Evolutionary conservation across 495 filamentous ascomycete genomes (phyloP).

Genomic region (Hypoxylon fuscum): DNA sequence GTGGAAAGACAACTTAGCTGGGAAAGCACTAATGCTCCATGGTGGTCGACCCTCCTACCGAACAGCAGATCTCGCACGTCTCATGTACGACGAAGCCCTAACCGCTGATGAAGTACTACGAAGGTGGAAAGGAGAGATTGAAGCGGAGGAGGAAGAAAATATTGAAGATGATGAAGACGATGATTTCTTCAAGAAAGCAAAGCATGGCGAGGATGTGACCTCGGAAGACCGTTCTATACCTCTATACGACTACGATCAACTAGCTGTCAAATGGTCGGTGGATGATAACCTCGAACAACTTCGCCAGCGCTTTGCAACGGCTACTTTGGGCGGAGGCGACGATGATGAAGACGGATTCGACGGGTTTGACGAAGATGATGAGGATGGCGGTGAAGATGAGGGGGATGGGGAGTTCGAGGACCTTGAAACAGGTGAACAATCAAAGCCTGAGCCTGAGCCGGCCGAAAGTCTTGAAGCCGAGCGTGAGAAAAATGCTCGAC

Average conservation of each 20-base stretch:
- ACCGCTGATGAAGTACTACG: constrained; percentile 76
- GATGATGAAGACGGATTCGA: constrained; percentile 54
- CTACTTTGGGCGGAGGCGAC: constrained; percentile 65
- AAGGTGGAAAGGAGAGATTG: constrained; percentile 82
- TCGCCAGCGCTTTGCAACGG: constrained; percentile 75
- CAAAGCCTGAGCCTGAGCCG: constrained; percentile 49
- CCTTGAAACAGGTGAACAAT: constrained; percentile 78
- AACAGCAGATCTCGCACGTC: constrained; percentile 78
- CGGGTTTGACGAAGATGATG: constrained; percentile 53
- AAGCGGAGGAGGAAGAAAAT: constrained; percentile 60
- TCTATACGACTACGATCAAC: constrained; percentile 76
- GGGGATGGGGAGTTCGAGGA: constrained; percentile 93
- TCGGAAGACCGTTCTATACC: constrained; percentile 81
- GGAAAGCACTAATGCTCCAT: constrained; percentile 77
- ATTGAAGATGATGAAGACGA: constrained; percentile 76
- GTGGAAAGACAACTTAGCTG: constrained; percentile 89
- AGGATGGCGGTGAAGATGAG: constrained; percentile 87
- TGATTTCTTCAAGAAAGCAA: constrained; percentile 81
- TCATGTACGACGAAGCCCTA: constrained; percentile 88
- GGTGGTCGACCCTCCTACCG: constrained; percentile 73
- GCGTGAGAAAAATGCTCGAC: constrained; percentile 86
- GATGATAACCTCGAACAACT: constrained; percentile 79
- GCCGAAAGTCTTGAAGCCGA: constrained; percentile 73
- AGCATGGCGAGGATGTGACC: constrained; percentile 67
- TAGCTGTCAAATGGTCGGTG: constrained; percentile 87